phyloP scores from a whole-genome alignment of 164 flowering plant genomes.

The Berberis thunbergii region DNA sequence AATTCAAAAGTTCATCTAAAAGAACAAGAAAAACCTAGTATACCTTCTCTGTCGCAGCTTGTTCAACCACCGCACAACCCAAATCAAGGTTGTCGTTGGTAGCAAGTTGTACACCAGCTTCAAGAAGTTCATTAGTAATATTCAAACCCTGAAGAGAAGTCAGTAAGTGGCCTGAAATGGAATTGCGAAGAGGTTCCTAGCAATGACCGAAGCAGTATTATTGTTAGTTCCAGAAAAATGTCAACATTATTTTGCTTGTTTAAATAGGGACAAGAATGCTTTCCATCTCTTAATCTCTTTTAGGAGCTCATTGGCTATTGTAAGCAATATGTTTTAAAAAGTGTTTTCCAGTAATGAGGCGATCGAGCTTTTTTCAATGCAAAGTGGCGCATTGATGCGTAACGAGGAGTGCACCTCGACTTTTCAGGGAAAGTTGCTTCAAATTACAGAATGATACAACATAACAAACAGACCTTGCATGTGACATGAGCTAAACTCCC shows the following conservation, averaged over 20 bases:
- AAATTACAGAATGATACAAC: background rate
- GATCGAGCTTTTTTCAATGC: no score
- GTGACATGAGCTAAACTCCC: conserved; percentile 99
- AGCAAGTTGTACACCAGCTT: conserved; percentile 70
- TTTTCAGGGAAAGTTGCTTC: no score
- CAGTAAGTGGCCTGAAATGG: conserved; percentile 71
- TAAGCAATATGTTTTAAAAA: no score
- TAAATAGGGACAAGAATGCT: background rate
- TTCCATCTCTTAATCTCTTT: no score
- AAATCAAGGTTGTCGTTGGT: conserved; percentile 96
- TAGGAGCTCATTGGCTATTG: no score
- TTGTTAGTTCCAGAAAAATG: background rate
- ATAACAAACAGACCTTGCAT: conserved; percentile 66
- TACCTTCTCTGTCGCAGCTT: conserved; percentile 95
- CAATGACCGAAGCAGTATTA: conserved; percentile 4
- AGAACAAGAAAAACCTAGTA: background rate
- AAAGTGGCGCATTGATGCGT: no score
- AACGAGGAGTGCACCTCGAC: no score
- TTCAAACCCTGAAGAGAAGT: conserved; percentile 55
- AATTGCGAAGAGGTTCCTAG: conserved; percentile 85
- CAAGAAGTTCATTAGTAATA: conserved; percentile 52
- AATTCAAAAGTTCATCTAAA: background rate
- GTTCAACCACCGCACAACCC: conserved; percentile 91
- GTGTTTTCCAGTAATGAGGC: no score
- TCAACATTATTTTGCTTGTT: background rate